A percentile compares a stretch with the other conserved stretches of the same genome.
These are phyloP conservation scores for Sclerotinia spermophila DNA, from an alignment of 2,329 filamentous ascomycete species.

Conservation along the genomic window DNA sequence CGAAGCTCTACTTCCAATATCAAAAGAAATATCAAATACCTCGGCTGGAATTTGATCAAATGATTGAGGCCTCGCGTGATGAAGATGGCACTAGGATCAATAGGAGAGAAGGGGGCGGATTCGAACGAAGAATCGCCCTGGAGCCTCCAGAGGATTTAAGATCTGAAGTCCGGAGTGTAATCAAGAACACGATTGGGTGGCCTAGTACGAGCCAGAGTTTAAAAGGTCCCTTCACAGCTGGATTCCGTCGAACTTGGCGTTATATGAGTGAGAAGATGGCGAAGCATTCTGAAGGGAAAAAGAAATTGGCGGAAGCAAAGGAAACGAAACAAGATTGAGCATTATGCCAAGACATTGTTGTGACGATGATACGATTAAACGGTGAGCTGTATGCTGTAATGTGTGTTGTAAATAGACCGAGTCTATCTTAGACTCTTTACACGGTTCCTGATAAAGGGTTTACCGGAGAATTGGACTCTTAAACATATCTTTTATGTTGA, in stretches of 20 bases:
- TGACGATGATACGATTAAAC: slow-evolving; percentile 7
- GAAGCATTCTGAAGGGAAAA: slow-evolving; percentile 49
- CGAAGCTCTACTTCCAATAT: slow-evolving; percentile 91
- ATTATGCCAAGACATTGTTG: neutral
- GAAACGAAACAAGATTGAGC: slow-evolving; percentile 6
- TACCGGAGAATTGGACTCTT: neutral
- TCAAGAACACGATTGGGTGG: slow-evolving; percentile 88
- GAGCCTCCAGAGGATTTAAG: slow-evolving; percentile 65
- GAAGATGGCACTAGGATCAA: slow-evolving; percentile 66
- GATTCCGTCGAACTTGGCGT: slow-evolving; percentile 62
- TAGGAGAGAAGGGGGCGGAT: slow-evolving; percentile 73
- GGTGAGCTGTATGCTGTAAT: slow-evolving; percentile 9
- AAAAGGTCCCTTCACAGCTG: slow-evolving; percentile 80
- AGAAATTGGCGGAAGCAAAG: slow-evolving; percentile 23
- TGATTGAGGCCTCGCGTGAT: slow-evolving; percentile 74
- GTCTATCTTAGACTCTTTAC: neutral
- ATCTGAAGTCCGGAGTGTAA: slow-evolving; percentile 67
- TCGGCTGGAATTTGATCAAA: slow-evolving; percentile 73
- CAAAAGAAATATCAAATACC: slow-evolving; percentile 87
- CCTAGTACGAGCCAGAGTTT: slow-evolving; percentile 83
- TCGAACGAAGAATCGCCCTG: slow-evolving; percentile 78
- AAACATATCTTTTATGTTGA: neutral
- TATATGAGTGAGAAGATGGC: slow-evolving; percentile 80
- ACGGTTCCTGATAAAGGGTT: neutral
- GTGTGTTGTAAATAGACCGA: slow-evolving; percentile 13